Evolutionary conservation across 2,329 filamentous ascomycete genomes (phyloP).

Genomic region (Paecilomyces variotii): DNA sequence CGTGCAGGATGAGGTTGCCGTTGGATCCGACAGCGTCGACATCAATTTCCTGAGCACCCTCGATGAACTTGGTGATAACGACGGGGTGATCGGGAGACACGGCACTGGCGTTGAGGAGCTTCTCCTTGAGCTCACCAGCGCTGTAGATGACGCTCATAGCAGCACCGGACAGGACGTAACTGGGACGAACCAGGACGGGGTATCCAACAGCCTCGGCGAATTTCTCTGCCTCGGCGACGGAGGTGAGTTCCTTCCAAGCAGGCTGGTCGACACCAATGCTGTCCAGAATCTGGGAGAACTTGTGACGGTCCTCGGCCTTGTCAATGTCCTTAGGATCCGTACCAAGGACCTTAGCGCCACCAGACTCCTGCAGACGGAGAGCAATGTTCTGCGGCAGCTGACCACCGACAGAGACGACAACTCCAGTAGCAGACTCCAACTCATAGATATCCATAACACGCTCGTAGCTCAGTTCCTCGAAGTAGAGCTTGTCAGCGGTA

Average conservation of each 20-base stretch:
- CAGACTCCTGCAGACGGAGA: conserved; percentile 82
- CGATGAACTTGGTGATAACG: conserved; percentile 97
- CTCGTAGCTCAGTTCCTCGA: conserved; percentile 94
- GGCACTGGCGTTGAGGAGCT: conserved; percentile 79
- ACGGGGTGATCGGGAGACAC: conserved; percentile 96
- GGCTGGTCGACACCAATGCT: conserved; percentile 96
- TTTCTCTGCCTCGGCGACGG: conserved; percentile 73
- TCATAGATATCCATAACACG: conserved; percentile 99
- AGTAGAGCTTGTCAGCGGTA: conserved; percentile 83
- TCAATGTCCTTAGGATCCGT: conserved; percentile 93
- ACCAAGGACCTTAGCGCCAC: conserved; percentile 82
- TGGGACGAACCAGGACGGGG: conserved; percentile 88
- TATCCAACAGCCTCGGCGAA: conserved; percentile 84
- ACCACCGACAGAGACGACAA: conserved; percentile 92
- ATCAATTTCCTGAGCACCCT: conserved; percentile 93
- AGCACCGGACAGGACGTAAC: conserved; percentile 92
- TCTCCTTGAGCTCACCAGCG: conserved; percentile 84
- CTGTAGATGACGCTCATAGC: conserved; percentile 96
- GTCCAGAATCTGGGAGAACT: conserved; percentile 95
- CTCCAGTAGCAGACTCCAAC: conserved; percentile 72
- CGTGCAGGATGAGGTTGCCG: conserved; percentile 82
- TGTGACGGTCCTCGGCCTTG: conserved; percentile 95
- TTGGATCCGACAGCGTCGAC: conserved; percentile 85
- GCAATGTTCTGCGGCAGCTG: conserved; percentile 98
- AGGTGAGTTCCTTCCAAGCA: conserved; percentile 94